Evolutionary conservation across 257 asterid species (phyloP), one percentile per base, ranked within the genome.

Genomic region (Echites panduratus): DNA sequence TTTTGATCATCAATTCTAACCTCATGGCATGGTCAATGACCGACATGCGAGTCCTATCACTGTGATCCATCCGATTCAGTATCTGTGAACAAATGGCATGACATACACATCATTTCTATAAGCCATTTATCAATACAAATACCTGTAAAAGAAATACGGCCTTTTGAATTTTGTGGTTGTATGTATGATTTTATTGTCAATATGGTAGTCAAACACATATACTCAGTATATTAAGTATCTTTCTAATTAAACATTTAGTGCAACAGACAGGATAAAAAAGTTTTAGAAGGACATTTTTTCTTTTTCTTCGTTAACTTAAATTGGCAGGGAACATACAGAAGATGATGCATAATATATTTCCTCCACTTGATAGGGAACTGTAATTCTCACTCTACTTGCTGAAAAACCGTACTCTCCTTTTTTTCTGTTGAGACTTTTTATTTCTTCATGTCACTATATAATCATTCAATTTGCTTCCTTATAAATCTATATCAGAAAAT

Each of bases 31-130:
- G 78, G 70, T 83, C 84, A 68, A 72, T 17, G 52, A 66, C 52
- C 19, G 54, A 68, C 70, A 83, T 75, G 24, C n/a, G 59, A 27
- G 72, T 67, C 45, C 74, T 57, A 44, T 74, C 79, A 53, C 43
- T 80, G 29, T 70, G 57, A 61, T 74, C 84, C 80, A 83, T 79
- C 86, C 86, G 79, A 0, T 56, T 62, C 24, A 83, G 63, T 45
- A 79, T 75, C 86, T 79, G 74, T 16, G 69, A 26, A 73, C 4
- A 53, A 38, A 62, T 7, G 66, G 53, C 40, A 74, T n/a, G 2
- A 24, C 50, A 22, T 9, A 66, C 11, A 62, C 9, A 68, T 71
- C 22, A 52, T 20, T 57, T 20, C 0, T 10, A 38, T 53, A 53
- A 45, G 27, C 38, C 6, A 63, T 48, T 11, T 11, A 13, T 27